Base-by-base conservation (phyloP, 805 yeast genomes). In the Kodamaea laetipori region DNA sequence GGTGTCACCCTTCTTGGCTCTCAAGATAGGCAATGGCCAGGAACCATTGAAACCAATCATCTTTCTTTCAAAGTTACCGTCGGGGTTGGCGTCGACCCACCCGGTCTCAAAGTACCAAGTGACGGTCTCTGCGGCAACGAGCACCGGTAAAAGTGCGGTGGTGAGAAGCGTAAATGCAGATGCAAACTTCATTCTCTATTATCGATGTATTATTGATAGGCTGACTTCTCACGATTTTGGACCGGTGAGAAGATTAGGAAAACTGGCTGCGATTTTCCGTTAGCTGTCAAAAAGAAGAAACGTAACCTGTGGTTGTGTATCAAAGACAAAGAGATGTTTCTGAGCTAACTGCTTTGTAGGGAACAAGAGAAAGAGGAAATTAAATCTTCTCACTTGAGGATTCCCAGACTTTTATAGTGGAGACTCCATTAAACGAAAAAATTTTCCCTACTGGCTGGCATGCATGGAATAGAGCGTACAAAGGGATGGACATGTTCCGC, bases 1-100 rank as follows among this genome's bases (percentile, higher is more conserved):
- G 10, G 84, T 74, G 66, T 94, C 99, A 54, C 95, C 95, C 60
- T 79, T 82, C 52, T 77, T 74, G 50, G 87, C 90, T 38, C 78
- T 72, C 53, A 92, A 67, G 41, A 77, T 77, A n/a, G 99, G 99
- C 76, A 94, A 81, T 47, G 98, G 98, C 82, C 89, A 84, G 18
- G 78, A 56, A 21, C 77, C 80, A 57, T 85, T 84, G 58, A 84
- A 81, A 0, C 88, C 85, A 45, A 85, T 77, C 54, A 84, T 80
- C 24, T 64, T 66, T 52, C 84, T 76, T 39, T 70, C 77, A 25
- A 64, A 60, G 17, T 67, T 58, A 4, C 88, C 88, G 63, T 84
- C 90, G 4, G 89, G 89, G 54, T 80, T 82, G 5, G 82, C 85
- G 9, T 44, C 45, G 53, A 76, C 85, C 85, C 83, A 79, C 4